Evolutionary conservation across 495 filamentous ascomycete genomes (phyloP), one percentile per base, ranked within the genome.

Genomic region (Pseudotulostoma volvatum): DNA sequence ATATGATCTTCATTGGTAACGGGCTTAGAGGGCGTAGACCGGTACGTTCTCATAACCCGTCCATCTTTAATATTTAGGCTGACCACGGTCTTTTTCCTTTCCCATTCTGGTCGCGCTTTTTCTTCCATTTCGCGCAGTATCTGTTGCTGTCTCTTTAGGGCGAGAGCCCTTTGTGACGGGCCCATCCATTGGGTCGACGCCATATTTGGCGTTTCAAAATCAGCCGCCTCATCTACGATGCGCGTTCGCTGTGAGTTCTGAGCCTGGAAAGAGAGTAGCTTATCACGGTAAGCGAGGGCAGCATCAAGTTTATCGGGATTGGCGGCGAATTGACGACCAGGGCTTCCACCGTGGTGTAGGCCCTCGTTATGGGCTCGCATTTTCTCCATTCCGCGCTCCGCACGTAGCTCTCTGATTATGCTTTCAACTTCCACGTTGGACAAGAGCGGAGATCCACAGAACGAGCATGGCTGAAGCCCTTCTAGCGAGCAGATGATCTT

Each of bases 401-500:
- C 79, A 3, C 75, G 69, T n/a, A 97, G 71, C 37, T 81, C 74
- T n/a, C 70, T 69, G 33, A 95, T 82, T 77, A 97, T 93, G 36
- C 64, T 67, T 37, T 86, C 79, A 8, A 93, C 68, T 38, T 95
- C 84, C 1, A 67, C 56, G 1, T 69, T 52, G 25, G 68, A 75
- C 2, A 97, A 61, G 5, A 97, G 64, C 0, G 84, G 76, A 2
- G 67, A 63, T 2, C 67, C 68, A 62, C 90, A 97, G 50, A 92
- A 95, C 4, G 90, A 95, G 53, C 90, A 97, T 1, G 90, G 90
- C 1, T 88, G 90, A 2, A 94, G 67, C 1, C 90, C 90, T 51
- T 97, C 85, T 47, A 92, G 82, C 9, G 93, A 74, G 56, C 90
- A 97, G 38, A 96, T 78, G n/a, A 97, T 84, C 56, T 96, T 94